These are phyloP conservation scores for Apiospora koreana DNA, from an alignment of 2,329 filamentous ascomycete species.

Conservation along the genomic window DNA sequence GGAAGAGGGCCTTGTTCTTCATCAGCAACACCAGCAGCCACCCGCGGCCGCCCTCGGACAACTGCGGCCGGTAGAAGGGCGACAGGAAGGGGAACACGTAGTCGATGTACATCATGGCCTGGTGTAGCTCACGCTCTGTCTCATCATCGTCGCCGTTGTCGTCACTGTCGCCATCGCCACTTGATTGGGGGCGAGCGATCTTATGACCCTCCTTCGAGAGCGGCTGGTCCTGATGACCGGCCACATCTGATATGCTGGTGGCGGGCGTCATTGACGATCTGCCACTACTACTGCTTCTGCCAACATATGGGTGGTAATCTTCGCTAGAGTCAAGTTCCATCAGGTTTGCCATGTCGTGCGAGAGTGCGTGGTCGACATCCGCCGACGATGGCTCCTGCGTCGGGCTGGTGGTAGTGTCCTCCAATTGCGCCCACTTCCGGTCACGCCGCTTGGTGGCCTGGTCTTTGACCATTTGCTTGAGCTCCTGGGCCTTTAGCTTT, in stretches of 20 bases:
- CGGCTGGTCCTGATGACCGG: neutral
- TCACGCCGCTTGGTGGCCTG: slow-evolving; percentile 53
- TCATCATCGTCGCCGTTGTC: slow-evolving; percentile 14
- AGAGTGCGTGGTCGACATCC: slow-evolving; percentile 8
- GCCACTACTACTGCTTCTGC: slow-evolving; percentile 10
- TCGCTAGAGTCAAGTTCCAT: slow-evolving; percentile 12
- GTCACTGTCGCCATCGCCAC: neutral
- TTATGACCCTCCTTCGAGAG: neutral
- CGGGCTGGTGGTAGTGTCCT: neutral
- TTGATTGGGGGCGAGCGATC: neutral
- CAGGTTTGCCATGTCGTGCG: slow-evolving; percentile 13
- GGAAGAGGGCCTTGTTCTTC: slow-evolving; percentile 58
- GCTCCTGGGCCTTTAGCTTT: slow-evolving; percentile 49
- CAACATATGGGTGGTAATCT: neutral
- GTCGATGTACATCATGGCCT: slow-evolving; percentile 62
- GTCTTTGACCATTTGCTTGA: slow-evolving; percentile 60
- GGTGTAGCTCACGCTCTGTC: slow-evolving; percentile 29
- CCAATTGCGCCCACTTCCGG: slow-evolving; percentile 44
- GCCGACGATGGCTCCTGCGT: neutral
- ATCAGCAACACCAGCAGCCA: slow-evolving; percentile 62
- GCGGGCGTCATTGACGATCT: slow-evolving; percentile 12
- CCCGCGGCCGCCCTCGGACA: slow-evolving; percentile 57
- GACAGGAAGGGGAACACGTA: slow-evolving; percentile 63
- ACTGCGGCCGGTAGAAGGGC: slow-evolving; percentile 60
- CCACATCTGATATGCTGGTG: slow-evolving; percentile 10